A percentile compares a stretch with the other conserved stretches of the same genome.
Evolutionary conservation across 2,329 filamentous ascomycete genomes (phyloP).

Genomic region (Myriangium duriaei): DNA sequence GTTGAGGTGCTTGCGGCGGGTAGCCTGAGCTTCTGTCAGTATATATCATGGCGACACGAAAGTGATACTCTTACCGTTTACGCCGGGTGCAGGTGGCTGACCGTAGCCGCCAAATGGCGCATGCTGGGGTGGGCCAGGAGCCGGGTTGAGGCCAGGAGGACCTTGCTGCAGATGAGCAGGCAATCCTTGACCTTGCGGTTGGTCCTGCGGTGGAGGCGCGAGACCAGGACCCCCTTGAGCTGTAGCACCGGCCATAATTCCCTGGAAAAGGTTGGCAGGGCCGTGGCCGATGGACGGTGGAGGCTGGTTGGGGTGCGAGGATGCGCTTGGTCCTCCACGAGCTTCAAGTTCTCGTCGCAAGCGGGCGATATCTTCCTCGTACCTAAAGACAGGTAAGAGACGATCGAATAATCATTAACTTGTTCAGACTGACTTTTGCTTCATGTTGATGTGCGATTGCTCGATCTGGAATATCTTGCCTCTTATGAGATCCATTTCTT

Average conservation of each 20-base stretch:
- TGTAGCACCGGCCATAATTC: slow-evolving; percentile 82
- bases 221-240: slow-evolving; percentile 76
- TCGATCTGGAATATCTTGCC: slow-evolving; percentile 91
- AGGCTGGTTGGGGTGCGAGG: slow-evolving; percentile 67
- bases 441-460: slow-evolving; percentile 75
- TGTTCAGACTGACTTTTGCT: slow-evolving; percentile 66
- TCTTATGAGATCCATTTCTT: slow-evolving; percentile 88
- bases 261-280: slow-evolving; percentile 79
- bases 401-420: slow-evolving; percentile 1
- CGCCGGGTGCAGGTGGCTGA: slow-evolving; percentile 46
- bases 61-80: slow-evolving; percentile 43
- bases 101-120: slow-evolving; percentile 55
- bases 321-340: slow-evolving; percentile 49
- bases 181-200: slow-evolving; percentile 45
- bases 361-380: slow-evolving; percentile 79
- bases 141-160: slow-evolving; percentile 50
- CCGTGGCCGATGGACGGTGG: slow-evolving; percentile 80
- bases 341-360: slow-evolving; percentile 79
- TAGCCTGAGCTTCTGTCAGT: slow-evolving; percentile 44
- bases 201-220: slow-evolving; percentile 52
- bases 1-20: slow-evolving; percentile 68
- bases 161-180: slow-evolving; percentile 58
- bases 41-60: slow-evolving; percentile 3
- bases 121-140: slow-evolving; percentile 49
- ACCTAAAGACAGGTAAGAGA: slow-evolving; percentile 42